phyloP scores from a whole-genome alignment of 2,329 filamentous ascomycete genomes.

The Cordyceps tenuipes region DNA sequence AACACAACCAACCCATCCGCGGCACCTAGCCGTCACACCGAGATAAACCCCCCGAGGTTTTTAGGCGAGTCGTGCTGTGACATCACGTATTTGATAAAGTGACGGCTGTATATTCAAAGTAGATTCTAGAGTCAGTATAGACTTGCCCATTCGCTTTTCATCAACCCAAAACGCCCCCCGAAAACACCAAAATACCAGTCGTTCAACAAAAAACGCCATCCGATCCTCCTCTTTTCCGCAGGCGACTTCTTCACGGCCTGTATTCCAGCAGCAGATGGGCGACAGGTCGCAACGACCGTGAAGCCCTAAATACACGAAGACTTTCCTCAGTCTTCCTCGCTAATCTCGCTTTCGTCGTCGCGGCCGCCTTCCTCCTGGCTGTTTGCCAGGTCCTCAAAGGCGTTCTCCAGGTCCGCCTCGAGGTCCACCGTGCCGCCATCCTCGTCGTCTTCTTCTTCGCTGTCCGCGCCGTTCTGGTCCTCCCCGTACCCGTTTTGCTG shows the following conservation, averaged over 20 bases:
- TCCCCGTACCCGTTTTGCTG: conserved; percentile 20
- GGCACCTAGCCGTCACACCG: background rate
- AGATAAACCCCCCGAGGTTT: too few relatives aligned
- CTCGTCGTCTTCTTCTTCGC: conserved; percentile 16
- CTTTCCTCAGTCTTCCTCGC: conserved; percentile 49
- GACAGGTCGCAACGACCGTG: too few relatives aligned
- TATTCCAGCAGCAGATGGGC: background rate
- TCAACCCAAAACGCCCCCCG: background rate
- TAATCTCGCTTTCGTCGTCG: conserved; percentile 56
- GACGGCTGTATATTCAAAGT: background rate
- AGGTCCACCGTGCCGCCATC: conserved; percentile 24
- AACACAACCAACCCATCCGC: background rate
- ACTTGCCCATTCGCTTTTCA: background rate
- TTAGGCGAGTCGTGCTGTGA: background rate
- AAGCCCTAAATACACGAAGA: too few relatives aligned
- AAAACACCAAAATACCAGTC: background rate
- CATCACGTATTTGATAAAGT: background rate
- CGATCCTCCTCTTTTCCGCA: background rate
- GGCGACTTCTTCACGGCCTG: background rate
- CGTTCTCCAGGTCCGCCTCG: conserved; percentile 37
- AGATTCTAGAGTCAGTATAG: background rate
- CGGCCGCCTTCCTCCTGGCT: conserved; percentile 42
- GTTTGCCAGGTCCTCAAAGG: conserved; percentile 45
- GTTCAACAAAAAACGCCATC: background rate
- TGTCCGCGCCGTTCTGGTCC: conserved; percentile 24